Evolutionary conservation across 2,329 filamentous ascomycete species (phyloP), one percentile per base, ranked within the genome.

Genomic region (Aspergillus uvarum): DNA sequence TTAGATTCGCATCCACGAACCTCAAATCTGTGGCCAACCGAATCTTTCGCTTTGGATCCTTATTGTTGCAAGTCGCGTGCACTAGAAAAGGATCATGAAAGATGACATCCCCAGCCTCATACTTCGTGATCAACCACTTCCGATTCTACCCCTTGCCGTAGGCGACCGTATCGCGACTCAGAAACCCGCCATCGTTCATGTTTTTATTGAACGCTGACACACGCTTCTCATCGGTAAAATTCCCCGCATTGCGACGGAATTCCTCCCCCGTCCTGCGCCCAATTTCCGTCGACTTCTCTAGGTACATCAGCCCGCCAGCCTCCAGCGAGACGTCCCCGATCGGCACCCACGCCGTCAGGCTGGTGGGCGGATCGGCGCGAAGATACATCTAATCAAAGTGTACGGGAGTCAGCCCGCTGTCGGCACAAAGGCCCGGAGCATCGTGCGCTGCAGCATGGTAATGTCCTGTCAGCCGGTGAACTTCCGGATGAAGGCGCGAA

Each of bases 61-160:
- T 68, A 61, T 78, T 79, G 61, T 71, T 73, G 29, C 68, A 67
- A n/a, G 69, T 68, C 1, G 69, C 74, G 64, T 78, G 73, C n/a
- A 77, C 71, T 62, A 72, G 68, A 60, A 72, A 78, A 2, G 76
- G 70, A 59, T 76, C 74, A 63, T 79, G 78, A 31, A 80, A 75
- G 16, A 74, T 68, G 8, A 72, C 68, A 66, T 73, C 71, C 1
- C 70, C 72, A n/a, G 69, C 69, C 55, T 73, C 70, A 59, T 73
- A 73, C 35, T 66, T 65, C 12, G 62, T 62, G 5, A 70, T 61
- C 16, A 60, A 47, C 58, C 60, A 62, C 70, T n/a, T 80, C 77
- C 62, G 60, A 12, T 68, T 76, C 6, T 4, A 68, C 26, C 69
- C 68, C 66, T 51, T 64, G 58, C 58, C 67, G 52, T 47, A 61